Evolutionary conservation across 192 early-diverging fungal species (phyloP).

Genomic region (Podila minutissima): DNA sequence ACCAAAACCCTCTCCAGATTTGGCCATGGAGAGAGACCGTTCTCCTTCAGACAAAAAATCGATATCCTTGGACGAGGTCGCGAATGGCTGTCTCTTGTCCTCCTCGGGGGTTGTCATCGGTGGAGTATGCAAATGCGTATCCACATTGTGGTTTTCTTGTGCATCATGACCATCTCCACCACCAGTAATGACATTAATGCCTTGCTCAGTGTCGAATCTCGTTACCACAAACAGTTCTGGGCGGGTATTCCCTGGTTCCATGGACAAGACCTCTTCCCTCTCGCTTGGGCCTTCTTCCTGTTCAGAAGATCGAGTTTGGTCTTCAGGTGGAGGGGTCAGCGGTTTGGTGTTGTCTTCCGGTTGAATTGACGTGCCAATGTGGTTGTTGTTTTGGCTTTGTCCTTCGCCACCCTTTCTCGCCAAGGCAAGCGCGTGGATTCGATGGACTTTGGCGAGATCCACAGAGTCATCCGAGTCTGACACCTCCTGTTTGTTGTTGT

Average conservation of each 20-base stretch:
- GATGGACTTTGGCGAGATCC: not conserved
- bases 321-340: not conserved
- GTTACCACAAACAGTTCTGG: not conserved
- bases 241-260: not conserved
- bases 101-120: not conserved
- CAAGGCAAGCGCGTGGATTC: slow-evolving; percentile 2
- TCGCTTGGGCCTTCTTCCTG: not conserved
- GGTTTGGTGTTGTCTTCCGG: not conserved
- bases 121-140: not conserved
- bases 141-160: not conserved
- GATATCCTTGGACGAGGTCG: not conserved
- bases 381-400: not conserved
- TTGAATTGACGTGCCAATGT: not conserved
- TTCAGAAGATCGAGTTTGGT: not conserved
- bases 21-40: not conserved
- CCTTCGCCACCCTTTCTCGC: not conserved
- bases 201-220: not conserved
- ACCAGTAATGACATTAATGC: not conserved
- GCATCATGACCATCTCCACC: not conserved
- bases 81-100: not conserved
- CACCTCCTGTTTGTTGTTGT: not conserved
- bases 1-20: not conserved
- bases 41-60: not conserved
- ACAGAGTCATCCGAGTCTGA: not conserved
- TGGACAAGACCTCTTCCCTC: not conserved